phyloP scores from a whole-genome alignment of 164 flowering plant species.

The Amborella trichopoda region DNA sequence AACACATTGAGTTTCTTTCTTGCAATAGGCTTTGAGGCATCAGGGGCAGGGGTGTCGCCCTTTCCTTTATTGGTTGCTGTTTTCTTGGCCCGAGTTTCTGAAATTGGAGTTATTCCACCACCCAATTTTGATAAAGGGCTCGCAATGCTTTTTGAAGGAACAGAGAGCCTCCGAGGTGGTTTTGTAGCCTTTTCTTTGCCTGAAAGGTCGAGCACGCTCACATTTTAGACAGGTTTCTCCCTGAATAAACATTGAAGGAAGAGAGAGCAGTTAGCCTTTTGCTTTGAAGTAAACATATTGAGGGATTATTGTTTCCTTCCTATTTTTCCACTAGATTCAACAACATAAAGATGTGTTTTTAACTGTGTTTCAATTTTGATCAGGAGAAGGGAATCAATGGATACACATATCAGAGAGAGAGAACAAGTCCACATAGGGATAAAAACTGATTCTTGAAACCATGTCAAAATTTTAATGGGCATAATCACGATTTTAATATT shows the following conservation, averaged over 20 bases:
- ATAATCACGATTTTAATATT: too few species aligned
- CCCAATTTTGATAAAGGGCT: slow-evolving; percentile 30
- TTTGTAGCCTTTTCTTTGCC: slow-evolving; percentile 61
- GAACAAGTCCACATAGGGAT: too few species aligned
- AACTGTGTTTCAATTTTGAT: background rate
- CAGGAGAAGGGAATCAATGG: background rate
- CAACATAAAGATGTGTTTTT: too few species aligned
- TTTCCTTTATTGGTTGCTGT: slow-evolving; percentile 21
- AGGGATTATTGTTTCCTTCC: background rate
- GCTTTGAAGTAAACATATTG: background rate
- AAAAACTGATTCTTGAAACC: too few species aligned
- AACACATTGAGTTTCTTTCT: slow-evolving; percentile 39
- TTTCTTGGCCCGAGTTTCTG: slow-evolving; percentile 40
- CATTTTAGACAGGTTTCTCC: slow-evolving; percentile 38
- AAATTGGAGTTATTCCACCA: slow-evolving; percentile 48
- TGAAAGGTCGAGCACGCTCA: slow-evolving; percentile 64
- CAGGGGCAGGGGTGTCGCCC: slow-evolving; percentile 54
- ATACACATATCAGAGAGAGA: too few species aligned
- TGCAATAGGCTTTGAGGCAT: slow-evolving; percentile 29
- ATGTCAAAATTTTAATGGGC: too few species aligned
- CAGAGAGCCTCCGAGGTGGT: slow-evolving; percentile 83
- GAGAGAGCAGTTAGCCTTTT: too few species aligned
- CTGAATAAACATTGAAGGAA: too few species aligned
- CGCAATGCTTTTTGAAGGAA: slow-evolving; percentile 41
- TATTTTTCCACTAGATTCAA: background rate